Evolutionary conservation across 1,139 yeast species (phyloP).

Genomic region (Citeromyces hawaiiensis): DNA sequence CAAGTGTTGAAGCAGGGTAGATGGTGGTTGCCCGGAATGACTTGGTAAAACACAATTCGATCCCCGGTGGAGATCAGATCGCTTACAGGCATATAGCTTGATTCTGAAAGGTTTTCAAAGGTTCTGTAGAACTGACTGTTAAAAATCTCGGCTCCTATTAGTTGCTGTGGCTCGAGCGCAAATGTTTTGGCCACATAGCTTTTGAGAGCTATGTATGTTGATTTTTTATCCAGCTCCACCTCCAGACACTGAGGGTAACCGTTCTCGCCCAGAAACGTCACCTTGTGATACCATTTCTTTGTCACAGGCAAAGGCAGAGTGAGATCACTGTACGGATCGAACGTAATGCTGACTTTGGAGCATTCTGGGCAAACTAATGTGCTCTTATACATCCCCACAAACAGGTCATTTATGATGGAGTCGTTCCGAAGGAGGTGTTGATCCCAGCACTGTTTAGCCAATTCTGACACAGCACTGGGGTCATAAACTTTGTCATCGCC

Average conservation of each 20-base stretch:
- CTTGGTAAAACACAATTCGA: constrained; percentile 55
- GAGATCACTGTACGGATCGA: constrained; percentile 88
- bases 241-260: constrained; percentile 39
- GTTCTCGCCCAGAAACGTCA: constrained; percentile 47
- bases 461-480: constrained; percentile 33
- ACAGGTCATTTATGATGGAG: constrained; percentile 72
- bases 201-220: constrained; percentile 55
- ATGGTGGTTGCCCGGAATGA: constrained; percentile 34
- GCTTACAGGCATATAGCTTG: constrained; percentile 51
- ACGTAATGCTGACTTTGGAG: constrained; percentile 68
- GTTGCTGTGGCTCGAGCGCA: constrained; percentile 23
- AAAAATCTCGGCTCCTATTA: constrained; percentile 63
- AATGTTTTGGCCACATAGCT: constrained; percentile 43
- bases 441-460: constrained; percentile 74
- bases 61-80: constrained; percentile 58
- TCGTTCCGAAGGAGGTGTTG: constrained; percentile 74
- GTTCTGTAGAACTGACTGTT: constrained; percentile 56
- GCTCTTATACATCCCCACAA: constrained; percentile 84
- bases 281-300: constrained; percentile 57
- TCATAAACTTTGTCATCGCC: constrained; percentile 48
- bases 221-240: constrained; percentile 57
- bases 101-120: constrained; percentile 47
- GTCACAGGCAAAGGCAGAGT: constrained; percentile 82
- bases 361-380: constrained; percentile 85
- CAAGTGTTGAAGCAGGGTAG: constrained; percentile 59